phyloP scores from a whole-genome alignment of 2,329 filamentous ascomycete species.

The Aspergillus sp. region DNA sequence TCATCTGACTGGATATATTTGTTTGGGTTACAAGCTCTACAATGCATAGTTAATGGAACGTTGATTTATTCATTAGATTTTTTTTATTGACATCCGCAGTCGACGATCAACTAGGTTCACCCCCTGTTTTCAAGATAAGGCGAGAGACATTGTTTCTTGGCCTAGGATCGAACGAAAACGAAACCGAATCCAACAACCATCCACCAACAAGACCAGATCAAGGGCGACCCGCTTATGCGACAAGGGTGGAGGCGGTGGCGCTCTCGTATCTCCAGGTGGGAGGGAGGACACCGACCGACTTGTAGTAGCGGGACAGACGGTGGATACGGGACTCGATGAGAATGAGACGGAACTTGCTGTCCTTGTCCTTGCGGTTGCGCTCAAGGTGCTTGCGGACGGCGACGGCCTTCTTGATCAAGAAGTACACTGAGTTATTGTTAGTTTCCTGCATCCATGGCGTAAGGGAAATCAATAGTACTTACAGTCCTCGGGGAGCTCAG shows the following conservation, averaged over 20 bases:
- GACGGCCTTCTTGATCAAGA: constrained; percentile 60
- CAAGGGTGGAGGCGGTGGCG: constrained; percentile 89
- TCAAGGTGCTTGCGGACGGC: constrained; percentile 99
- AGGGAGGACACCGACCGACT: constrained; percentile 77
- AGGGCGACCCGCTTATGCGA: constrained; percentile 60
- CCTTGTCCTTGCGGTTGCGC: constrained; percentile 99
- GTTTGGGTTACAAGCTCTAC: no score
- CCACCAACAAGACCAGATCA: no score
- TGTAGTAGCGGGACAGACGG: constrained; percentile 99
- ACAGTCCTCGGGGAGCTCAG: constrained; percentile 97
- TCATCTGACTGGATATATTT: no score
- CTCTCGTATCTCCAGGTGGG: constrained; percentile 99
- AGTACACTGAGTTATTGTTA: neutral
- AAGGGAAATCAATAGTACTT: constrained; percentile 78
- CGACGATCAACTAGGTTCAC: no score
- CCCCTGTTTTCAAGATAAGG: no score
- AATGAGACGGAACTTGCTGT: constrained; percentile 99
- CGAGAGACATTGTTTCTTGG: no score
- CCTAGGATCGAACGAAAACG: no score
- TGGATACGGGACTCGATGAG: constrained; percentile 99
- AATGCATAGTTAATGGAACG: no score
- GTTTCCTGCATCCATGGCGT: neutral
- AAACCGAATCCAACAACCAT: no score
- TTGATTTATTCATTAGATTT: no score
- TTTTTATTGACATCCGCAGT: no score